phyloP scores from a whole-genome alignment of 1,139 yeast genomes.

The Scheffersomyces illinoinensis region DNA sequence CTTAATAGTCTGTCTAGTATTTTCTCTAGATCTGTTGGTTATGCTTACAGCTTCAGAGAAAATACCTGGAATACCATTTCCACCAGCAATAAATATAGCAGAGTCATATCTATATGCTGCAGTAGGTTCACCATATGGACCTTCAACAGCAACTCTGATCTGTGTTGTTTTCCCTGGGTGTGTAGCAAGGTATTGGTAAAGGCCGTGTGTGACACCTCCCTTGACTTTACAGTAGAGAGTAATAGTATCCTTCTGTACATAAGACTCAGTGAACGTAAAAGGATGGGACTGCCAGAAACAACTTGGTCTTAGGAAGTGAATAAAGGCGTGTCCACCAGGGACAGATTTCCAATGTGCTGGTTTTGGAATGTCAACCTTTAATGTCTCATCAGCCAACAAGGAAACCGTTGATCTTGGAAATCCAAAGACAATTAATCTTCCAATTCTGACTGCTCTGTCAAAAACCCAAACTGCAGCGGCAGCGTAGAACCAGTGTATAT shows the following conservation, averaged over 20 bases:
- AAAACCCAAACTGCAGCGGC: constrained; percentile 20
- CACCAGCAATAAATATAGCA: constrained; percentile 43
- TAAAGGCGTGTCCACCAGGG: constrained; percentile 23
- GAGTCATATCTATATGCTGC: constrained; percentile 30
- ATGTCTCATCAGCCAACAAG: constrained; percentile 16
- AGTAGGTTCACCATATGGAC: constrained; percentile 40
- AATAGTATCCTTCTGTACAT: constrained; percentile 22
- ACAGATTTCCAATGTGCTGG: constrained; percentile 18
- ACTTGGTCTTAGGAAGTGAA: constrained; percentile 21
- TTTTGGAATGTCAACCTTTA: constrained; percentile 15
- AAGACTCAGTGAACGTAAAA: constrained; percentile 33
- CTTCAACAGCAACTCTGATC: constrained; percentile 41
- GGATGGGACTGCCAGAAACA: constrained; percentile 48
- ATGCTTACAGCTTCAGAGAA: constrained; percentile 38
- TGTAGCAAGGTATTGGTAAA: constrained; percentile 28
- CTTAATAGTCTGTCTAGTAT: constrained; percentile 23
- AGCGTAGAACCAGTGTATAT: constrained; percentile 15
- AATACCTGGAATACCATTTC: constrained; percentile 46
- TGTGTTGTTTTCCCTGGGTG: constrained; percentile 24
- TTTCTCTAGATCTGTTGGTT: constrained; percentile 14
- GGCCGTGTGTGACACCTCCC: constrained; percentile 36
- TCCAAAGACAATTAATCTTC: constrained; percentile 15
- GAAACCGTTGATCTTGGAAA: constrained; percentile 15
- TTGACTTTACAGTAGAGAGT: constrained; percentile 36
- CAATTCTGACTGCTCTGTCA: constrained; percentile 15